phyloP scores from a whole-genome alignment of 805 yeast species.

The Metschnikowia hibisci region DNA sequence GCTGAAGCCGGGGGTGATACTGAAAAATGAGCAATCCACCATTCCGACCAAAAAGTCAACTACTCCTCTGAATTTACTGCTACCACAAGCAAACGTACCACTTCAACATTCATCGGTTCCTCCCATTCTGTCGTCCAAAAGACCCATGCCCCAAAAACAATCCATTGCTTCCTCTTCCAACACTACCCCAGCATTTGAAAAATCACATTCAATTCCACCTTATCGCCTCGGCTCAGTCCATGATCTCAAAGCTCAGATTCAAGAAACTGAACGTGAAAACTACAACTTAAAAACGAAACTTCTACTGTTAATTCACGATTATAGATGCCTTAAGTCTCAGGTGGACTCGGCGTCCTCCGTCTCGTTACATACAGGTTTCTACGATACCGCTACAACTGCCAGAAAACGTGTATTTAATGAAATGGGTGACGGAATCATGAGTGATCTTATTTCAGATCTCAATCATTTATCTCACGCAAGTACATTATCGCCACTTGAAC shows the following conservation, averaged over 20 bases:
- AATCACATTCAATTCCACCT: background rate
- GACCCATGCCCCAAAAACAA: background rate
- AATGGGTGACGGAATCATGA: conserved; percentile 21
- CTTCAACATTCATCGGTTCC: background rate
- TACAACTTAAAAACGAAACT: conserved; percentile 31
- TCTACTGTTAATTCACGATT: conserved; percentile 37
- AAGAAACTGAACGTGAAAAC: conserved; percentile 31
- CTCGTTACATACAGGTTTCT: conserved; percentile 8
- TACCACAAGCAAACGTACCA: background rate
- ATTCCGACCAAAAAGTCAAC: background rate
- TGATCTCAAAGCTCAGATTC: conserved; percentile 15
- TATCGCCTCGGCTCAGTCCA: conserved; percentile 8
- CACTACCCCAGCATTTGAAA: background rate
- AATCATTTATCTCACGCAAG: conserved; percentile 24
- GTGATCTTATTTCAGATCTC: conserved; percentile 27
- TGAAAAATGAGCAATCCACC: background rate
- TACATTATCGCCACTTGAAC: conserved; percentile 8
- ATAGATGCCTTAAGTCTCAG: conserved; percentile 32
- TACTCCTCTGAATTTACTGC: background rate
- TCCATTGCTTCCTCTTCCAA: background rate
- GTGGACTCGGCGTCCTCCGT: conserved; percentile 19
- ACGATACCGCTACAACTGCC: conserved; percentile 20
- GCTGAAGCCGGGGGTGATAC: conserved; percentile 14
- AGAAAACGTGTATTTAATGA: conserved; percentile 18
- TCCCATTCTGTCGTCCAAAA: background rate